Evolutionary conservation across 1,284 basidiomycete species (phyloP).

Genomic region (Coriolopsis trogii): DNA sequence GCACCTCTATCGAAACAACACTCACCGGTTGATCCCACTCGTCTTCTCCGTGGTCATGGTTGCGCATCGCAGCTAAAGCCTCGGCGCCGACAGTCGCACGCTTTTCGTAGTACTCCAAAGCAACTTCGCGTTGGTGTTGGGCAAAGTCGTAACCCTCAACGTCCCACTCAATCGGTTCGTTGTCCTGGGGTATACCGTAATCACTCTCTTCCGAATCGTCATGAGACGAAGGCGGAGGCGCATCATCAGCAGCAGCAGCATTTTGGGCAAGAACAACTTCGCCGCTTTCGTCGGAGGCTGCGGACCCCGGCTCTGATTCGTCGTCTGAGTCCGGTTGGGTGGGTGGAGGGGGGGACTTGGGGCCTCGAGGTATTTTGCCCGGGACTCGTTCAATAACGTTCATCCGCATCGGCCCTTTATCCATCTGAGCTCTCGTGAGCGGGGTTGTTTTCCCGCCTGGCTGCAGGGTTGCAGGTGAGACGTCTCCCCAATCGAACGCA

Average conservation of each 20-base stretch:
- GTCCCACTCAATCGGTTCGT: constrained; percentile 43
- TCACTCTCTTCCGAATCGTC: constrained; percentile 31
- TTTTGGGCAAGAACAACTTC: constrained; percentile 32
- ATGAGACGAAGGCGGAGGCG: constrained; percentile 1
- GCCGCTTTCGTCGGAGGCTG: constrained; percentile 57
- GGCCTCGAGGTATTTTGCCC: constrained; percentile 28
- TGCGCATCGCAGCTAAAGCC: constrained; percentile 51
- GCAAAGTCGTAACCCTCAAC: constrained; percentile 61
- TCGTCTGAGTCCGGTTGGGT: constrained; percentile 49
- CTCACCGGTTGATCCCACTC: constrained; percentile 51
- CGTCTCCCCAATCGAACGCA: constrained; percentile 53
- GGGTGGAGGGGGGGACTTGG: constrained; percentile 25
- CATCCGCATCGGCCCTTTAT: constrained; percentile 62
- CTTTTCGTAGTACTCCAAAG: constrained; percentile 69
- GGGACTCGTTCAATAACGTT: constrained; percentile 66
- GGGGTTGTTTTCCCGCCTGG: constrained; percentile 41
- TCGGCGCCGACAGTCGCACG: constrained; percentile 57
- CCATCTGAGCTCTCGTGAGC: constrained; percentile 40
- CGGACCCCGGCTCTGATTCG: constrained; percentile 42
- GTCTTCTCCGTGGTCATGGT: constrained; percentile 44
- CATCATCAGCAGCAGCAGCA: constrained; percentile 24
- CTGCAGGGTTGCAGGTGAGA: constrained; percentile 50
- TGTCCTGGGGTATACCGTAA: constrained; percentile 32
- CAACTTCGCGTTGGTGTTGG: constrained; percentile 71
- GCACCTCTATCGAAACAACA: neutral